Base-by-base conservation (phyloP, 108 stramenopile species). In the Cyclotella atomus region DNA sequence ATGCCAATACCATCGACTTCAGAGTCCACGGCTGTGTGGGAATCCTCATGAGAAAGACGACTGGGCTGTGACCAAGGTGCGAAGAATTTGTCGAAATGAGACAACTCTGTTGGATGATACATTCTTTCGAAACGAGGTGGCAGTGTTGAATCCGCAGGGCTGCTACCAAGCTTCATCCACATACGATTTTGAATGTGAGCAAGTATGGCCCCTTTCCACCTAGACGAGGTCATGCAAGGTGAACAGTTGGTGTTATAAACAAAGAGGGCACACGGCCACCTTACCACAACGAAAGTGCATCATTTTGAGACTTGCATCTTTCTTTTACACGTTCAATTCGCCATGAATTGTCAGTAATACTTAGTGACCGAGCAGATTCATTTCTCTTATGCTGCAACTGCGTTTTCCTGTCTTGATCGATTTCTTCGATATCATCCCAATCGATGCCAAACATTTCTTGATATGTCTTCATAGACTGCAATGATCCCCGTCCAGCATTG, bases 51-150 rank as follows among this genome's bases (percentile, higher is more conserved):
- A 19, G 85, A 82, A 32, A 89, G 84, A 53, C 91, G 80, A 9
- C 91, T 86, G 43, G 94, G 94, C 33, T 83, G 85, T 16, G 89
- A 87, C 91, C 91, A 95, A 7, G 75, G 60, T 28, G 78, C 83
- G 67, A 95, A 91, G 59, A 91, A 67, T 68, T 84, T 78, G 55
- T 84, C 84, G 49, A 84, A 84, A 59, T 84, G 81, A 27, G 84
- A 70, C 23, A 84, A 38, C 41, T 82, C 77, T 21, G 46, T 68
- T 4, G 84, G 76, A 38, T 77, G 79, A 36, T 84, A 72, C 21
- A 84, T 84, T 43, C 91, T 84, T 66, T 96, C 92, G 59, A 89
- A 95, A 4, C 91, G 78, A 9, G 91, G 83, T n/a, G 90, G 88
- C 21, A 91, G 45, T n/a, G 85, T 41, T 17, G 83, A 70, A 17